phyloP scores from a whole-genome alignment of 2,329 filamentous ascomycete genomes.

The Fusarium marasasianum region DNA sequence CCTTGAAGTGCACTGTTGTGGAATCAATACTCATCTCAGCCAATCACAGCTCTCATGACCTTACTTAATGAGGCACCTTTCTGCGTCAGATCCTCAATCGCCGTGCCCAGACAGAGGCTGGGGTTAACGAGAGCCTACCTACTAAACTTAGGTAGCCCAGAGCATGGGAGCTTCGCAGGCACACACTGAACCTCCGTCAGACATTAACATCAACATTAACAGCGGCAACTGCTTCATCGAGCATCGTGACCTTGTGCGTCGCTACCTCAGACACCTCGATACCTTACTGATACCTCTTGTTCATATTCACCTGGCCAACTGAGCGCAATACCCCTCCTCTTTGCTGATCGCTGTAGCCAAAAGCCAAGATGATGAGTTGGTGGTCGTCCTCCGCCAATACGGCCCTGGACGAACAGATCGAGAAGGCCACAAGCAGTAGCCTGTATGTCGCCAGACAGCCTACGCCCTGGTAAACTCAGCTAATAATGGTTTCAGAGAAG shows the following conservation, averaged over 20 bases:
- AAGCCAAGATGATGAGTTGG: conserved; percentile 79
- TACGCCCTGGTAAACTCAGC: conserved; percentile 25
- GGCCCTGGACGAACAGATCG: conserved; percentile 96
- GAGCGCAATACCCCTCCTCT: background rate
- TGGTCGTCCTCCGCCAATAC: conserved; percentile 94
- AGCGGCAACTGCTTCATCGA: conserved; percentile 17
- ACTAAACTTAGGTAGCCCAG: background rate
- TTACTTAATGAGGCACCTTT: conserved; percentile 30
- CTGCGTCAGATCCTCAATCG: conserved; percentile 34
- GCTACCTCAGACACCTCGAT: background rate
- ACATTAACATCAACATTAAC: conserved; percentile 32
- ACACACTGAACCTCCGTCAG: conserved; percentile 29
- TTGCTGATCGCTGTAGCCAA: conserved; percentile 14
- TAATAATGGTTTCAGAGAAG: conserved; percentile 69
- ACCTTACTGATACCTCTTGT: background rate
- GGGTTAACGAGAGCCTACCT: conserved; percentile 32
- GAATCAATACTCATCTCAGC: conserved; percentile 22
- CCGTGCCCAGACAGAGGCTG: conserved; percentile 37
- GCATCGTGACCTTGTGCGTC: conserved; percentile 3
- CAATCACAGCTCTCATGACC: conserved; percentile 28
- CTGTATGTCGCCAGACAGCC: conserved; percentile 64
- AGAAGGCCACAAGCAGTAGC: conserved; percentile 92
- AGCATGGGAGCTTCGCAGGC: conserved; percentile 11
- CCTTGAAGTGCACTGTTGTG: conserved; percentile 24
- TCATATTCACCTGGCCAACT: background rate